These are phyloP conservation scores for Gnetum montanum DNA, from an alignment of 75 land plant species.

Conservation along the genomic window DNA sequence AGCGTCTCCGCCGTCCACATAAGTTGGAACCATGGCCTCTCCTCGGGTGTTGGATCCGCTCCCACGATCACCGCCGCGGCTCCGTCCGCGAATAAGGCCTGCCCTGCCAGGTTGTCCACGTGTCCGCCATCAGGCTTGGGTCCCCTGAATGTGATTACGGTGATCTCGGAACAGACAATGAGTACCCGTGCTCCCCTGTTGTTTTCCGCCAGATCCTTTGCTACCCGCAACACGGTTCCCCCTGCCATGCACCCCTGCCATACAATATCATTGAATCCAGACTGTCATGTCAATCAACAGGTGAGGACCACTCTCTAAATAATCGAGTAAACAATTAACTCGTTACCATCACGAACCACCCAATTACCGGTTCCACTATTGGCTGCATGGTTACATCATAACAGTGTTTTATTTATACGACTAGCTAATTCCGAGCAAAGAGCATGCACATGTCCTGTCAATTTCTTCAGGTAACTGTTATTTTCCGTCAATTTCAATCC, in stretches of 20 bases:
- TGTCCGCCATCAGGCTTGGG: conserved; percentile 28
- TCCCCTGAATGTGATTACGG: conserved; percentile 30
- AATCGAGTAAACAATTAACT: too few relatives aligned
- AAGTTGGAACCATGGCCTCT: conserved; percentile 30
- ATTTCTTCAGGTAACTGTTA: conserved; percentile 7
- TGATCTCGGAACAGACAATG: conserved; percentile 32
- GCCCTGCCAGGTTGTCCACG: conserved; percentile 37
- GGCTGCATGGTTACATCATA: too few relatives aligned
- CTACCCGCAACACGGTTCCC: background rate
- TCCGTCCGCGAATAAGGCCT: conserved; percentile 45
- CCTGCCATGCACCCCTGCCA: conserved; percentile 53
- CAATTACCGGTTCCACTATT: too few relatives aligned
- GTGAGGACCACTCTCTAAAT: too few relatives aligned
- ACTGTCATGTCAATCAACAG: too few relatives aligned
- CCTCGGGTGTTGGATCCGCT: conserved; percentile 29
- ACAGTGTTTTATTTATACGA: too few relatives aligned
- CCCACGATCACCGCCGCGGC: conserved; percentile 40
- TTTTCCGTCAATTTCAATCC: conserved; percentile 18
- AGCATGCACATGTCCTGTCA: too few relatives aligned
- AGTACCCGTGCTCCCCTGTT: conserved; percentile 26
- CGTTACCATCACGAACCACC: too few relatives aligned
- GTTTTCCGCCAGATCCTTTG: background rate
- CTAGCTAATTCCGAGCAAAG: too few relatives aligned
- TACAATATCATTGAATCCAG: too few relatives aligned
- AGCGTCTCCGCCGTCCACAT: background rate